Conservation (phyloP, 2,329 filamentous ascomycete species). For the Diaporthe amygdali region DNA sequence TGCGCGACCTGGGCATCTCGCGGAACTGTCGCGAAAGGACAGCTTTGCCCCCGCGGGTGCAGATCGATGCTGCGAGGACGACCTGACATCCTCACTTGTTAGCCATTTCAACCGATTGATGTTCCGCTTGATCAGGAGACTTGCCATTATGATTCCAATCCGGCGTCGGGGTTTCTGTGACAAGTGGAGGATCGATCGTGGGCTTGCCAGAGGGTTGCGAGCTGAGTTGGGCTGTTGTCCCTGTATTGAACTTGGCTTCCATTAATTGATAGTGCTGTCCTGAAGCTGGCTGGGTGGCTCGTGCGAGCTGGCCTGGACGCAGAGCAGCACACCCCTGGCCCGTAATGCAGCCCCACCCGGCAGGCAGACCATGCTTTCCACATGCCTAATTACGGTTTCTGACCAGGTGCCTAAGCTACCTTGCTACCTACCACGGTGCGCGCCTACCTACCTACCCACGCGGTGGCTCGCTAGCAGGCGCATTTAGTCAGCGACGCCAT, state of each 20-base stretch:
- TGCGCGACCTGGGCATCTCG: slow-evolving; percentile 94
- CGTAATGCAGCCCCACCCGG: not conserved
- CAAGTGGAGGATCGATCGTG: slow-evolving; percentile 8
- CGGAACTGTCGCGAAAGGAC: slow-evolving; percentile 97
- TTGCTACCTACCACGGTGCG: too few species aligned
- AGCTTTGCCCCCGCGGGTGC: slow-evolving; percentile 96
- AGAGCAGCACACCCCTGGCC: not conserved
- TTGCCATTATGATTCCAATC: slow-evolving; percentile 44
- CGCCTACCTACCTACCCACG: not conserved
- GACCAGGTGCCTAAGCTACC: not conserved
- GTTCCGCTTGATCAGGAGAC: slow-evolving; percentile 20
- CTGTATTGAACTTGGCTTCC: not conserved
- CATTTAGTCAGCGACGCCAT: slow-evolving; percentile 7
- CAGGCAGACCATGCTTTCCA: not conserved
- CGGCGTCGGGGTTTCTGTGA: slow-evolving; percentile 1
- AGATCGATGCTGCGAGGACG: slow-evolving; percentile 98
- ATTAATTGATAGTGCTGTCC: slow-evolving; percentile 26
- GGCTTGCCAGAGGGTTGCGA: slow-evolving; percentile 22
- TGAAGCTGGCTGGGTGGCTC: slow-evolving; percentile 17
- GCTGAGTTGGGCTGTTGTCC: slow-evolving; percentile 4
- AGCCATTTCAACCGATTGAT: not conserved
- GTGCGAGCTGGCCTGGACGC: not conserved
- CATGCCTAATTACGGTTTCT: not conserved
- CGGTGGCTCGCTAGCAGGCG: not conserved
- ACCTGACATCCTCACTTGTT: slow-evolving; percentile 62